These are phyloP conservation scores for Erythrobasidium yunnanense DNA, from an alignment of 768 basidiomycete genomes.

Conservation along the genomic window DNA sequence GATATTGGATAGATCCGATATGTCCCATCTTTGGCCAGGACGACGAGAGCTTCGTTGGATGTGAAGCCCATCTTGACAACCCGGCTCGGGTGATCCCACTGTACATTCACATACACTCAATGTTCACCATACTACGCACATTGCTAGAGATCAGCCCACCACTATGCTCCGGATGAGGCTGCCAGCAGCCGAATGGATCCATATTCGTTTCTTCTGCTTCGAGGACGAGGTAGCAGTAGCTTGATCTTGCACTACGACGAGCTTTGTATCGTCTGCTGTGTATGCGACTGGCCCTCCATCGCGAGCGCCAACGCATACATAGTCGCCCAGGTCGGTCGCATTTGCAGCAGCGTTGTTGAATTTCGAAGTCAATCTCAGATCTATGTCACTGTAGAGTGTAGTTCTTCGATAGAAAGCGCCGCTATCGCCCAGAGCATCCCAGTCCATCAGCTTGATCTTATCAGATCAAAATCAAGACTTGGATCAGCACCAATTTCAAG, in stretches of 20 bases:
- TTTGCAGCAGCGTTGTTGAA: too few relatives aligned
- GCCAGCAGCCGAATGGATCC: slow-evolving; percentile 77
- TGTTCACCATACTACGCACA: background rate
- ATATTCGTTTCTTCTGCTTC: slow-evolving; percentile 67
- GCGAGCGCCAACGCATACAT: slow-evolving; percentile 65
- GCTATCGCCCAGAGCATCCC: slow-evolving; percentile 76
- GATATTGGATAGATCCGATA: slow-evolving; percentile 62
- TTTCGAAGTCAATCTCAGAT: too few relatives aligned
- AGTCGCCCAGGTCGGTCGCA: slow-evolving; percentile 58
- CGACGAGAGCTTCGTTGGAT: slow-evolving; percentile 63
- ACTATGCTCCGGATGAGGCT: slow-evolving; percentile 46
- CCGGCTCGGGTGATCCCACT: slow-evolving; percentile 80
- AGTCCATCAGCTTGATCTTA: too few relatives aligned
- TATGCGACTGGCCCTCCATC: slow-evolving; percentile 84
- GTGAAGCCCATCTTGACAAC: slow-evolving; percentile 52
- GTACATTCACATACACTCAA: background rate
- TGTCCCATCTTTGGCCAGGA: slow-evolving; percentile 81
- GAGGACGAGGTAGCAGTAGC: slow-evolving; percentile 45
- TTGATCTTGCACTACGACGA: slow-evolving; percentile 51
- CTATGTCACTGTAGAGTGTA: slow-evolving; percentile 74
- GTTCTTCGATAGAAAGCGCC: slow-evolving; percentile 72
- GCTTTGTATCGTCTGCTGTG: slow-evolving; percentile 71
- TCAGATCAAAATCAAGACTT: too few relatives aligned
- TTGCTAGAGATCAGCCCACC: slow-evolving; percentile 41
- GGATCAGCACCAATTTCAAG: too few relatives aligned